Conservation (phyloP, 176 grass and related monocot genomes). For the Oryza glumipatula region DNA sequence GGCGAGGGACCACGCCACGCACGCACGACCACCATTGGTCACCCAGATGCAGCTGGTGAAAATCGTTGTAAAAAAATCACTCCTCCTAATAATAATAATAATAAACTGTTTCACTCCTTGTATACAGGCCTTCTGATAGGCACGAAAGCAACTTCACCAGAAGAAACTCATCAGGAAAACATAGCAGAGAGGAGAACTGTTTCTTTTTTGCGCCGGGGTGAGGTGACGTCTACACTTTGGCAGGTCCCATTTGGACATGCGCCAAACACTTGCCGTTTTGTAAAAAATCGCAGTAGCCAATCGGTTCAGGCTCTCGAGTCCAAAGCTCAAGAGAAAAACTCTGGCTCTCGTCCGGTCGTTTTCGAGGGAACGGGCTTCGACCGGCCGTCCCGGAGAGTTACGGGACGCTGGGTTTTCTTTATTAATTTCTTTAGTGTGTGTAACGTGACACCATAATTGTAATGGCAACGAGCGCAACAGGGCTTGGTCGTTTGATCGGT, state of each 20-base stretch:
- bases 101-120: no score
- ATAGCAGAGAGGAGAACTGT: not conserved
- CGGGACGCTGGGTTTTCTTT: not conserved
- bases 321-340: not conserved
- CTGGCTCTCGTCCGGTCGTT: conserved; percentile 1
- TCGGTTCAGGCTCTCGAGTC: not conserved
- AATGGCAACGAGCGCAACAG: not conserved
- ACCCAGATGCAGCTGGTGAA: not conserved
- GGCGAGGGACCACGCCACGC: not conserved
- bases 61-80: not conserved
- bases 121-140: no score
- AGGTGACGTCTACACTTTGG: conserved; percentile 7
- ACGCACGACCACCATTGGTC: not conserved
- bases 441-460: not conserved
- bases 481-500: not conserved
- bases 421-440: not conserved
- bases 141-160: not conserved
- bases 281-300: not conserved
- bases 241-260: conserved; percentile 8
- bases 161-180: not conserved
- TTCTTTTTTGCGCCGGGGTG: not conserved
- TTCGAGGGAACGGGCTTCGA: not conserved
- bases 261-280: not conserved
- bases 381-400: conserved; percentile 19
- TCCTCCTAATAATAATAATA: no score